Base-by-base conservation (phyloP, 1,284 basidiomycete genomes). In the Moesziomyces sp. region DNA sequence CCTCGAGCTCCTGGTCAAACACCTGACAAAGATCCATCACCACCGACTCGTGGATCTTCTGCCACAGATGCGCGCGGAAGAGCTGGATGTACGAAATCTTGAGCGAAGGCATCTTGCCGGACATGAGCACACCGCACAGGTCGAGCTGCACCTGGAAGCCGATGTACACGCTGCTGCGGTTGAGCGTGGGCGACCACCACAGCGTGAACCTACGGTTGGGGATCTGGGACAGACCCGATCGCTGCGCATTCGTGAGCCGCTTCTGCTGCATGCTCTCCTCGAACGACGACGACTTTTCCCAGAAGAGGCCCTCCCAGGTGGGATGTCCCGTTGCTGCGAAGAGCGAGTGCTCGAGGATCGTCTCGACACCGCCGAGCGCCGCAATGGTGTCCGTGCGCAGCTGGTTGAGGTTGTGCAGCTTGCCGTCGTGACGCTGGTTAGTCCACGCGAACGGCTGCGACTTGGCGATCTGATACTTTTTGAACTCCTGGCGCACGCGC, bases 61-160 rank as follows among this genome's bases (percentile, higher is more conserved):
- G 96, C 97, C 97, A 99, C 87, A 99, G 90, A 85, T 99, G 97
- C 55, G 97, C 97, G 87, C 96, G 93, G 93, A 99, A 99, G 81
- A 99, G 97, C 84, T 99, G 96, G 80, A 99, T 99, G 86, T 96
- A 90, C 86, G 92, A 95, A 54, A 81, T 82, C 75, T 83, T 83
- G 53, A 84, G 74, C 5, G 96, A 98, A 6, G 97, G 96, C 77
- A 99, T 95, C 87, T 99, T 98, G 80, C 94, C 95, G 85, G 97
- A 94, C 92, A 92, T 93, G 80, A 85, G 85, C 59, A 86, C 85
- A 84, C 94, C 96, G 24, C 96, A 98, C 74, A 98, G 86, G 88
- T 98, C 96, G 52, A 98, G 89, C 83, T 98, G 97, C 21, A 99
- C 97, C 86, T 99, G 97, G 92, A 99, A 99, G 89, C 96, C 97